phyloP scores from a whole-genome alignment of 495 filamentous ascomycete genomes.

The Penicillium malachiteum region DNA sequence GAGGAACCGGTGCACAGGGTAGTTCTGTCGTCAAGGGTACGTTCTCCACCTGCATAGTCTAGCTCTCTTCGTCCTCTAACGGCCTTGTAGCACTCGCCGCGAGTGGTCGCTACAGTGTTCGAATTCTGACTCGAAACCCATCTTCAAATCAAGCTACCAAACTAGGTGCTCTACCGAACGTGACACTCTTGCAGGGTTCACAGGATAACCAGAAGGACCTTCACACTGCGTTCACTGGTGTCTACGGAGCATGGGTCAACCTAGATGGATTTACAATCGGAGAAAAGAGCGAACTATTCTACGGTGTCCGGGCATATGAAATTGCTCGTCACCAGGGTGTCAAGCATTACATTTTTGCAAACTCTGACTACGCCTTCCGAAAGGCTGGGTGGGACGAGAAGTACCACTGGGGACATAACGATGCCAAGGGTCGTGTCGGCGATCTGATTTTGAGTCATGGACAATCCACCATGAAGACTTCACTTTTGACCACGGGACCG shows the following conservation, averaged over 20 bases:
- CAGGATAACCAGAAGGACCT: slow-evolving; percentile 47
- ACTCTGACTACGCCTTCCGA: slow-evolving; percentile 38
- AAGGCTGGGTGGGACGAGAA: slow-evolving; percentile 26
- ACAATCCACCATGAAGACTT: slow-evolving; percentile 13
- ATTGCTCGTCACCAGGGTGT: slow-evolving; percentile 50
- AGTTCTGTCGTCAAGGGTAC: slow-evolving; percentile 3
- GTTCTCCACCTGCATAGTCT: not conserved
- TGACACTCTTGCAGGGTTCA: slow-evolving; percentile 45
- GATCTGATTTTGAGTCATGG: slow-evolving; percentile 47
- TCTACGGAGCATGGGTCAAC: slow-evolving; percentile 54
- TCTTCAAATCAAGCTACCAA: slow-evolving; percentile 36
- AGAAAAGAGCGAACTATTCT: slow-evolving; percentile 54
- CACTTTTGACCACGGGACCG: slow-evolving; percentile 33
- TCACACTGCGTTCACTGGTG: slow-evolving; percentile 36
- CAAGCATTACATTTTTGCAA: slow-evolving; percentile 52
- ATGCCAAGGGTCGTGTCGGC: slow-evolving; percentile 51
- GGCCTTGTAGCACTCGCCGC: slow-evolving; percentile 21
- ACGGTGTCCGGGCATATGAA: slow-evolving; percentile 55
- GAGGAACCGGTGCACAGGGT: slow-evolving; percentile 12
- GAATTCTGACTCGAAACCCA: slow-evolving; percentile 49
- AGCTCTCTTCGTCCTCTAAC: not conserved
- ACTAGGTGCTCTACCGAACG: slow-evolving; percentile 37
- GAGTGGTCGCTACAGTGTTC: slow-evolving; percentile 42
- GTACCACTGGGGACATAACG: slow-evolving; percentile 52
- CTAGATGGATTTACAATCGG: slow-evolving; percentile 54